Conservation (phyloP, 768 basidiomycete species). For the Fomitopsis serialis region DNA sequence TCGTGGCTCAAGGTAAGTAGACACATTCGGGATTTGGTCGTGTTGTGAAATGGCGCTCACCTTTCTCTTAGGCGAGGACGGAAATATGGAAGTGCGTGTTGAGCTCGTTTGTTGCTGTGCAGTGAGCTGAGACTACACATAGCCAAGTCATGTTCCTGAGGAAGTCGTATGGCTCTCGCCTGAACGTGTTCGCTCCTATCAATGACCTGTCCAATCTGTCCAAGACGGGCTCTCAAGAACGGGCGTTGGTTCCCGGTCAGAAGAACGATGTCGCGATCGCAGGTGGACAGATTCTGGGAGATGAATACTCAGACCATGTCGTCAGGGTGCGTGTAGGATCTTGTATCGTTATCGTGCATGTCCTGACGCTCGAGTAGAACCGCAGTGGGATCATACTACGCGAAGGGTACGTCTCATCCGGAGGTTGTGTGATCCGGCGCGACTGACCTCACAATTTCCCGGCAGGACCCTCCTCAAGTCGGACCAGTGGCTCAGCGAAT, state of each 20-base stretch:
- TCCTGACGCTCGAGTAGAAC: constrained; percentile 41
- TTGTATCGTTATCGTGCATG: background rate
- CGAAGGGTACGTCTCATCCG: constrained; percentile 53
- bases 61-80: constrained; percentile 49
- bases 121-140: background rate
- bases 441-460: background rate
- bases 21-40: too few relatives aligned
- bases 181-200: constrained; percentile 90
- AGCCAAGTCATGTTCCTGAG: constrained; percentile 87
- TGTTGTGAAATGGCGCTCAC: background rate
- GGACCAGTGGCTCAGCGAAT: constrained; percentile 83
- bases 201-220: constrained; percentile 83
- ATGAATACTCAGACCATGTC: constrained; percentile 94
- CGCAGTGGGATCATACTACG: constrained; percentile 92
- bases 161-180: constrained; percentile 70
- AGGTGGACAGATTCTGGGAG: constrained; percentile 84
- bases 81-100: constrained; percentile 88
- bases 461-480: constrained; percentile 82
- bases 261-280: constrained; percentile 69
- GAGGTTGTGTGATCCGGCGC: background rate
- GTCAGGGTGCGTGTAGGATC: constrained; percentile 54
- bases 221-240: constrained; percentile 53
- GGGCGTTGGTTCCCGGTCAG: constrained; percentile 57
- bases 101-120: background rate
- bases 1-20: constrained; percentile 79